Evolutionary conservation across 2,329 filamentous ascomycete species (phyloP).

Genomic region (Nemania sp.): DNA sequence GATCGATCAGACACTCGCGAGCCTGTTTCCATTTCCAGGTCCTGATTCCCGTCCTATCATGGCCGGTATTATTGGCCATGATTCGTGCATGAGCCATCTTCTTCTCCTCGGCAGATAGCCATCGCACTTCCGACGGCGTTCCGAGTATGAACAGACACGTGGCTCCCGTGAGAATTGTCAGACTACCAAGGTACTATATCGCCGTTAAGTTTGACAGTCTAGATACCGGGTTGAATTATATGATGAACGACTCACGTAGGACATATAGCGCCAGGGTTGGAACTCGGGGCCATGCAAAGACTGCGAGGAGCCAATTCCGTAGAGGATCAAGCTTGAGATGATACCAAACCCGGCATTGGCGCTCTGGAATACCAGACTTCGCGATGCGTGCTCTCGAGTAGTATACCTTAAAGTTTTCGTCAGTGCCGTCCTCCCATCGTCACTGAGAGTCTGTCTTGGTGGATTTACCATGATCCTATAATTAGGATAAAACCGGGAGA

Average conservation of each 20-base stretch:
- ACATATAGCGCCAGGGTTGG: constrained; percentile 45
- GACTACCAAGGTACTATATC: constrained; percentile 40
- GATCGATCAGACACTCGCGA: constrained; percentile 42
- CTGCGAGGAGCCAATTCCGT: constrained; percentile 42
- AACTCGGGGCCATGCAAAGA: constrained; percentile 34
- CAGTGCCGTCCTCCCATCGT: neutral
- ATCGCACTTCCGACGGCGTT: constrained; percentile 44
- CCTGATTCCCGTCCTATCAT: constrained; percentile 43
- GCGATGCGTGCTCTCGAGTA: constrained; percentile 43
- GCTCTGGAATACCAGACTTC: constrained; percentile 43
- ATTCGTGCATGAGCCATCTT: constrained; percentile 44
- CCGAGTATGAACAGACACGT: constrained; percentile 43
- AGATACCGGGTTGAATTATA: constrained; percentile 1
- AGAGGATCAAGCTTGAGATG: constrained; percentile 42
- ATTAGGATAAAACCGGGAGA: constrained; percentile 45
- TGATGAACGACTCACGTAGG: constrained; percentile 37
- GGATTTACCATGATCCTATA: constrained; percentile 35
- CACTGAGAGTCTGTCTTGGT: neutral
- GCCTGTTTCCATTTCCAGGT: constrained; percentile 45
- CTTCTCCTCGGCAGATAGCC: constrained; percentile 42
- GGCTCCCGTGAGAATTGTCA: constrained; percentile 41
- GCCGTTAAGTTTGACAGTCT: neutral
- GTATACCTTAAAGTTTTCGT: constrained; percentile 40
- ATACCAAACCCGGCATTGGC: constrained; percentile 45
- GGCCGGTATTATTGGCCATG: constrained; percentile 42